Percentiles rank a stretch among this genome's conserved stretches.
Conservation (phyloP, 2,329 filamentous ascomycete genomes). For the Fusarium abutilonis region DNA sequence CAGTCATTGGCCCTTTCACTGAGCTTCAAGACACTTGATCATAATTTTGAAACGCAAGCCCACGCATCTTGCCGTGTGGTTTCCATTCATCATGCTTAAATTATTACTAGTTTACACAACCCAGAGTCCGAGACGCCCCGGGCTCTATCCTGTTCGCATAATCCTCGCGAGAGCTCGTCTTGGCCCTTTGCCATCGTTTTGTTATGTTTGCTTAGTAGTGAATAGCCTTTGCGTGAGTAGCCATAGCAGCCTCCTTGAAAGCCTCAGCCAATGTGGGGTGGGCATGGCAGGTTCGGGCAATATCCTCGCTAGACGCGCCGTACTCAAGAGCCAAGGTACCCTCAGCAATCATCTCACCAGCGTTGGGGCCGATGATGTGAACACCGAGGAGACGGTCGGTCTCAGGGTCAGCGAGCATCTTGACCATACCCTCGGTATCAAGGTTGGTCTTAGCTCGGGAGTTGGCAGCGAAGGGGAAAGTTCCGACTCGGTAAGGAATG, state of each 20-base stretch:
- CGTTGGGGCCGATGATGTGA: conserved; percentile 95
- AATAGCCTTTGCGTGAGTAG: conserved; percentile 93
- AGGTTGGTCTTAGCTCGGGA: conserved; percentile 98
- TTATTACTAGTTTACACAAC: conserved; percentile 48
- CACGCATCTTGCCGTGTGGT: conserved; percentile 26
- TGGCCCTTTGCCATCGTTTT: conserved; percentile 36
- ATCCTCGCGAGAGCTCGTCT: conserved; percentile 36
- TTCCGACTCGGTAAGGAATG: conserved; percentile 91
- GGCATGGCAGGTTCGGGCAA: conserved; percentile 93
- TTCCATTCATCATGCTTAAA: conserved; percentile 47
- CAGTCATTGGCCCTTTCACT: not conserved
- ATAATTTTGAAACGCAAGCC: conserved; percentile 16
- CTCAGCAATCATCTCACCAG: conserved; percentile 99
- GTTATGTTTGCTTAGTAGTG: conserved; percentile 74
- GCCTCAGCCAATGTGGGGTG: conserved; percentile 96
- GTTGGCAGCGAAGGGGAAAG: conserved; percentile 98
- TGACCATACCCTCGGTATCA: conserved; percentile 94
- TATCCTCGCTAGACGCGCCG: conserved; percentile 93
- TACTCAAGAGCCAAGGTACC: conserved; percentile 95
- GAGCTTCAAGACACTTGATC: not conserved
- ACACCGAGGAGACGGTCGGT: conserved; percentile 95
- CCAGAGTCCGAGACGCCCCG: conserved; percentile 40
- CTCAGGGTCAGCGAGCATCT: conserved; percentile 95
- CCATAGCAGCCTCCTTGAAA: conserved; percentile 99
- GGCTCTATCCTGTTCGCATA: conserved; percentile 39